Base-by-base conservation (phyloP, 371 early-diverging fungal species). In the Rhizopus sp. region DNA sequence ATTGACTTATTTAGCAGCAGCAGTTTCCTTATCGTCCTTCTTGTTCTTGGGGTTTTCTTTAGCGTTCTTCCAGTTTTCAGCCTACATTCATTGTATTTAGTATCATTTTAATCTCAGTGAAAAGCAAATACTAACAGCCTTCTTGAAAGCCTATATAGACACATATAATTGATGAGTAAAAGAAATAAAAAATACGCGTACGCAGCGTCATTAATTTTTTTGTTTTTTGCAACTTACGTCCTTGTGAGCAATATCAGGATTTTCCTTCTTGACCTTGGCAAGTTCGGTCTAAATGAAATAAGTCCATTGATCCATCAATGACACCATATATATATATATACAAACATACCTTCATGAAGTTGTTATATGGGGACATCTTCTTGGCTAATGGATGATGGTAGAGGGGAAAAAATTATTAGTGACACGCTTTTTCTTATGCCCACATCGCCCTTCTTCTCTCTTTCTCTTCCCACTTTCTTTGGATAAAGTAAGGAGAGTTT, bases 341-440 rank as follows among this genome's bases (percentile, higher is more conserved):
- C 29, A 34, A 45, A 37, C 29, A 17, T 60, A 78, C 78, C 75
- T 86, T 87, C 87, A 88, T 87, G 66, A 81, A 88, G 55, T 72
- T 70, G 74, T 87, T 89, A 66, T 88, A 88, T 38, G 85, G 82
- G 31, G 85, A 75, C 64, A 83, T 63, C 70, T 81, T 81, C 69
- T 63, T 65, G 38, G 50, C 57, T 57, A 42, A 50, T 29, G 9
- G 9, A 29, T 31, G 13, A 23, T 46, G 12, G 4, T 8, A 35
- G 5, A 34, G 4, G 16, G 4, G 2, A 0, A 16, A 17, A 40
- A 17, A 6, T 17, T 3, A 7, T 54, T 33, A 54, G 54, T 44
- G 30, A 55, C 55, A 55, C 55, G 55, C 47, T 47, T 38, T 38
- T 55, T 47, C 29, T 33, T 50, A 50, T 23, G 23, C 23, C 23